Percentiles rank a stretch among this genome's conserved stretches.
Evolutionary conservation across 768 basidiomycete species (phyloP).

Genomic region (Boletus subparvulus): DNA sequence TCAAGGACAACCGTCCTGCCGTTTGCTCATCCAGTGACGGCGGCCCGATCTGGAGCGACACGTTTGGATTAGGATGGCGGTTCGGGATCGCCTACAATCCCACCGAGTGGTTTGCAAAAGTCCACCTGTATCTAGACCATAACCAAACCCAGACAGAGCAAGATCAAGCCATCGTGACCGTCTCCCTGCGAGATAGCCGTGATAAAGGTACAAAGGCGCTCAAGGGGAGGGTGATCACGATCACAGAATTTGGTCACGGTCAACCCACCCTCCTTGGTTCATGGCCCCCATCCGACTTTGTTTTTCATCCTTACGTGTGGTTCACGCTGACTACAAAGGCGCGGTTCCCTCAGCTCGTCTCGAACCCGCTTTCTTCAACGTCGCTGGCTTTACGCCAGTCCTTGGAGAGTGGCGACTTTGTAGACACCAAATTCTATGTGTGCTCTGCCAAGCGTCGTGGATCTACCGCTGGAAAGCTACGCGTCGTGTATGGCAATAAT

Average conservation of each 20-base stretch:
- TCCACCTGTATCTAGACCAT: conserved; percentile 29
- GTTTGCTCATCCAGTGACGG: conserved; percentile 7
- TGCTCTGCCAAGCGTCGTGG: conserved; percentile 20
- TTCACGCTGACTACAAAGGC: conserved; percentile 23
- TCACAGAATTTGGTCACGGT: conserved; percentile 28
- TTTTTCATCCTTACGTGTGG: conserved; percentile 20
- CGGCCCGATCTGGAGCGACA: conserved; percentile 23
- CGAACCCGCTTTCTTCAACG: conserved; percentile 17
- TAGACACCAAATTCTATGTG: conserved; percentile 31
- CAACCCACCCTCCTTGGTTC: conserved; percentile 26
- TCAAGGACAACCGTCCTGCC: conserved; percentile 21
- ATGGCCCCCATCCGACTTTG: conserved; percentile 13
- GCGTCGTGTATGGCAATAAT: conserved; percentile 26
- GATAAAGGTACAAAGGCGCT: conserved; percentile 1
- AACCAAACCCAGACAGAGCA: conserved; percentile 21
- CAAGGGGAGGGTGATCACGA: conserved; percentile 17
- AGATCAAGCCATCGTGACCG: conserved; percentile 16
- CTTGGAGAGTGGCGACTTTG: conserved; percentile 26
- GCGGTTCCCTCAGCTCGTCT: not conserved
- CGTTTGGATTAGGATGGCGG: conserved; percentile 31
- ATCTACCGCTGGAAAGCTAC: conserved; percentile 18
- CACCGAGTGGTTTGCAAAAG: conserved; percentile 23
- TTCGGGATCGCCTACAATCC: conserved; percentile 22
- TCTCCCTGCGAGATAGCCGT: conserved; percentile 8
- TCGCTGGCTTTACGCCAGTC: conserved; percentile 23